These are phyloP conservation scores for Platanthera guangdongensis DNA, from an alignment of 106 monocot species.

Conservation along the genomic window DNA sequence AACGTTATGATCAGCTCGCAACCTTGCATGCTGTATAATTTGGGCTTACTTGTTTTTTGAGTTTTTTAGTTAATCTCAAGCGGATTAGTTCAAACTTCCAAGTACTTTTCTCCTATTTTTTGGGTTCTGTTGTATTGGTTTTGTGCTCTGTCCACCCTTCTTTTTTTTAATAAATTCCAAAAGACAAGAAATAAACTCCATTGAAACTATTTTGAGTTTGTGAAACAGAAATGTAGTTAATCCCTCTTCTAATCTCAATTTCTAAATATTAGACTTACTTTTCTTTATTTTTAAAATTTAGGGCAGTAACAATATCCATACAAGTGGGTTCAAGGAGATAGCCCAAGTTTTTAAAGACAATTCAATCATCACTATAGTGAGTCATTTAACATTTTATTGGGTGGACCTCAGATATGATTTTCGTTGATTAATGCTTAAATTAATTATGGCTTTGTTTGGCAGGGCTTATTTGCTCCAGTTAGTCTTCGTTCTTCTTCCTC, in stretches of 20 bases:
- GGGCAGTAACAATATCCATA: slow-evolving; percentile 98
- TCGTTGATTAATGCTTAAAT: slow-evolving; percentile 9
- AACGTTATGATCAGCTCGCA: too few relatives aligned
- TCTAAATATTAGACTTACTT: not conserved
- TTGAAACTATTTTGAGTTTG: too few relatives aligned
- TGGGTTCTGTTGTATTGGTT: too few relatives aligned
- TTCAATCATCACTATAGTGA: slow-evolving; percentile 78
- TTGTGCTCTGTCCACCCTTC: too few relatives aligned
- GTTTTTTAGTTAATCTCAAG: too few relatives aligned
- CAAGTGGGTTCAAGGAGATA: slow-evolving; percentile 62
- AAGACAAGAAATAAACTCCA: too few relatives aligned
- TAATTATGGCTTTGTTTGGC: too few relatives aligned
- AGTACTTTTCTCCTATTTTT: too few relatives aligned
- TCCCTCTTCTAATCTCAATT: not conserved
- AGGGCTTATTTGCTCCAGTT: too few relatives aligned
- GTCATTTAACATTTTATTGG: slow-evolving; percentile 10
- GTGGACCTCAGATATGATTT: not conserved
- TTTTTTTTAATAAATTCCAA: too few relatives aligned
- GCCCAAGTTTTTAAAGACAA: slow-evolving; percentile 85
- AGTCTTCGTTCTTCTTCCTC: too few relatives aligned
- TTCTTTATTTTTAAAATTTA: slow-evolving; percentile 13
- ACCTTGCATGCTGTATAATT: not conserved
- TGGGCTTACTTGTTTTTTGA: not conserved
- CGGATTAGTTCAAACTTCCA: too few relatives aligned
- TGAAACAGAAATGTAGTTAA: not conserved